Conservation (phyloP, 805 yeast species). For the Yarrowia divulgata region DNA sequence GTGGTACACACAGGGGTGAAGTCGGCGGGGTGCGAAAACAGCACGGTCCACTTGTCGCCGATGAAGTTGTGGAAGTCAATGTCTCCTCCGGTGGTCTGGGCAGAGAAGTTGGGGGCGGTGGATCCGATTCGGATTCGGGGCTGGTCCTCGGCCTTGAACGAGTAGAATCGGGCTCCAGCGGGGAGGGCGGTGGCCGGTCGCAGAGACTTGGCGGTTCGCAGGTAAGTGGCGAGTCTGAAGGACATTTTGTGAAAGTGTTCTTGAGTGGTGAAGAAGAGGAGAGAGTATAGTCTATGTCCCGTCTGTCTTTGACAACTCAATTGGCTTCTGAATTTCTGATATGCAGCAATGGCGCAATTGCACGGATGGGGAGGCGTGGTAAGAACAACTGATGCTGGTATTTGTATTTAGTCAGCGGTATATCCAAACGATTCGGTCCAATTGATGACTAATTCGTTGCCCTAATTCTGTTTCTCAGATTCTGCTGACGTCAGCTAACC, state of each 20-base stretch:
- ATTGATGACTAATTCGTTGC: no score
- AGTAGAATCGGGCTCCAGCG: slow-evolving; percentile 32
- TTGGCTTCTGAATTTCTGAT: background rate
- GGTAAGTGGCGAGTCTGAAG: slow-evolving; percentile 19
- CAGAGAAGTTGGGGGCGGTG: slow-evolving; percentile 85
- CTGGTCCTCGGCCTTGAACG: slow-evolving; percentile 47
- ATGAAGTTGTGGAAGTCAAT: slow-evolving; percentile 87
- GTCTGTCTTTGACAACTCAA: slow-evolving; percentile 3
- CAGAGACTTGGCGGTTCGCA: slow-evolving; percentile 36
- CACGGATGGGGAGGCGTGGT: background rate
- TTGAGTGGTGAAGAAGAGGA: background rate
- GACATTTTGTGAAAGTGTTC: slow-evolving; percentile 3
- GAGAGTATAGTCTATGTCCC: no score
- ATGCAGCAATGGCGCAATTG: slow-evolving; percentile 38
- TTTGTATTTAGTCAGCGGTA: no score
- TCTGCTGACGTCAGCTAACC: no score
- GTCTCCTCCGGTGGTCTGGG: slow-evolving; percentile 81
- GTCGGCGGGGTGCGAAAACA: slow-evolving; percentile 95
- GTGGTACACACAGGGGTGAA: slow-evolving; percentile 98
- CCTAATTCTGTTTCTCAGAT: no score
- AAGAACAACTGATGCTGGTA: no score
- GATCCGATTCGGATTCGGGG: slow-evolving; percentile 77
- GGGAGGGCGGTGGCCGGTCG: slow-evolving; percentile 9
- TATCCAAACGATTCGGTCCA: no score
- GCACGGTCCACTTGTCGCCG: slow-evolving; percentile 84